Conservation (phyloP, 768 basidiomycete genomes). For the Leccinum subgranulosum region DNA sequence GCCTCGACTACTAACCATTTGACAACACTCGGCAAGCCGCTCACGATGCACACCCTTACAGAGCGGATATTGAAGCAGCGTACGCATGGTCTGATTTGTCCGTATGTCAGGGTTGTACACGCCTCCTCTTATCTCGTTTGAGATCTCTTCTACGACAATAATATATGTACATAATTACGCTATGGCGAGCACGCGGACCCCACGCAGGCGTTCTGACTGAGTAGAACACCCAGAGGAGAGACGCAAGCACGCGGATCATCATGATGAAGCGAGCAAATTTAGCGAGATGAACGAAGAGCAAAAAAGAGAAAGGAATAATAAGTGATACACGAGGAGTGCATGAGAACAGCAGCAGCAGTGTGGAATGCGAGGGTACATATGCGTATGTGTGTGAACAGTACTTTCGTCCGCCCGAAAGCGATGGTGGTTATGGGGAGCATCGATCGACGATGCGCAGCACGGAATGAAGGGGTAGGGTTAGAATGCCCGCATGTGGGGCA, state of each 20-base stretch:
- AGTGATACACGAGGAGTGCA: slow-evolving; percentile 8
- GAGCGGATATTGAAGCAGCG: slow-evolving; percentile 71
- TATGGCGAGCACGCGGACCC: not conserved
- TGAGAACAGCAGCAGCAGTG: slow-evolving; percentile 1
- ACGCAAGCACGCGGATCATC: not conserved
- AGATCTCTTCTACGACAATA: not conserved
- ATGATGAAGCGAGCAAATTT: not conserved
- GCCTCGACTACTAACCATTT: slow-evolving; percentile 74
- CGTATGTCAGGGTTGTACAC: too few species aligned
- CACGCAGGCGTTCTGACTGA: slow-evolving; percentile 1
- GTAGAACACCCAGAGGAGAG: not conserved
- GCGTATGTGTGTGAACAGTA: not conserved
- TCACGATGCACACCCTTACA: slow-evolving; percentile 80
- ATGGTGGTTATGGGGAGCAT: not conserved
- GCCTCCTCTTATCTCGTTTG: too few species aligned
- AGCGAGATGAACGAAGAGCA: not conserved
- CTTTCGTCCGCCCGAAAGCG: not conserved
- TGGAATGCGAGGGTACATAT: slow-evolving; percentile 5
- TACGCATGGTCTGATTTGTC: slow-evolving; percentile 18
- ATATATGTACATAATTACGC: not conserved
- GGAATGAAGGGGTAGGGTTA: not conserved
- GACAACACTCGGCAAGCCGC: slow-evolving; percentile 71
- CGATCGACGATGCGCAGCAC: slow-evolving; percentile 13
- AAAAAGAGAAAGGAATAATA: not conserved
- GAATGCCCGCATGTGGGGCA: slow-evolving; percentile 7